Base-by-base conservation (phyloP, 2,329 filamentous ascomycete genomes). In the Fusarium concolor region DNA sequence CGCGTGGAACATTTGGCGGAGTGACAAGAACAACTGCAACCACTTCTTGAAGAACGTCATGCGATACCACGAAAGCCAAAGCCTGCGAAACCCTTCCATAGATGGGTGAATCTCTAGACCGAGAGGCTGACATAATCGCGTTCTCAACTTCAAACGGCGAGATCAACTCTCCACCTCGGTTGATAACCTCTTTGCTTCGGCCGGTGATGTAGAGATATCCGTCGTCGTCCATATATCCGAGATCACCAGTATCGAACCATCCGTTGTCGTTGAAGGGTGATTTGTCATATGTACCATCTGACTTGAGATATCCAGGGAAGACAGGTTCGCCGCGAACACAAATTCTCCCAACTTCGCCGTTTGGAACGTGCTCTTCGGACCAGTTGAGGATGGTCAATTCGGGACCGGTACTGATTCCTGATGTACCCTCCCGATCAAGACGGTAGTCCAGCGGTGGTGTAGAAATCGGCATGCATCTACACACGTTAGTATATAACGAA, bases 131-230 rank as follows among this genome's bases (percentile, higher is more conserved):
- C 58, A 62, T 62, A 11, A 62, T 54, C 2, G 58, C 56, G 1
- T 62, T 62, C 56, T 62, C 56, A 8, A 62, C 58, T 2, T 62
- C 58, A 0, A 62, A 62, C 0, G 58, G 56, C 0, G 58, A 62
- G 1, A 62, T 62, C 0, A 62, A 11, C 15, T 62, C 56, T 8
- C 56, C 58, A 1, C 58, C 58, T 0, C 58, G 56, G 22, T 62
- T 62, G 17, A 62, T 54, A 2, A 62, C 58, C 0, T 62, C 58
- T 17, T 62, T 62, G 24, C 58, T 62, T 7, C 58, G 39, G 4
- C 58, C 56, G 0, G 58, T 62, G 33, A 62, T 62, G 39, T 62
- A 62, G 9, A 62, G 46, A 6, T 62, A 62, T 3, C 45, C 56
- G 6, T 54, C 58, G 0, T n/a, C 18, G 0, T 62, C 56, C 58